Base-by-base conservation (phyloP, 306 rosid species). In the Prunus salicina region DNA sequence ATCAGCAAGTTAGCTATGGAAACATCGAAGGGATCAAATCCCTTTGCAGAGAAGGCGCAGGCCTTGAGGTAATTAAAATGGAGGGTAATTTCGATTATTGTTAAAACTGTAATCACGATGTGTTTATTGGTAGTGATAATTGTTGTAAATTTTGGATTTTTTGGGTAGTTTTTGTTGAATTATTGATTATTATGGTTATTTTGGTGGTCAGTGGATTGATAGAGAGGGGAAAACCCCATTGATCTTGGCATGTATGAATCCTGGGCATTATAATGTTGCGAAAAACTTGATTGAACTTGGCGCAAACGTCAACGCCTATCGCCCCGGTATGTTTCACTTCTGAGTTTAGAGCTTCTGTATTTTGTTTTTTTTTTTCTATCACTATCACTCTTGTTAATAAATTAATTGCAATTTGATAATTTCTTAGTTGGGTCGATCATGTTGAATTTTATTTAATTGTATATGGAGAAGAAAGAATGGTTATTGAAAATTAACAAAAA, bases 221-320 rank as follows among this genome's bases (percentile, higher is more conserved):
- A 88, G 71, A 84, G 98, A 96, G 27, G 91, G 81, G 32, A 88
- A 93, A 75, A 96, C 98, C 46, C 89, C 99, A 22, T 88, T 96
- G 86, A 96, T 93, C 47, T 88, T 86, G 77, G 98, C 98, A 51
- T 91, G 97, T 78, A 87, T 89, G 93, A 92, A 86, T 20, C 89
- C 88, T 14, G 93, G 89, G 81, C 90, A 86, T 46, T 76, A 72
- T 65, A 82, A 82, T 76, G 96, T 91, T 28, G 90, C 96, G 0
- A 91, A 84, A 80, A 86, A 87, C 76, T 81, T 96, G 93, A 84
- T 96, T 69, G 93, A 89, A 77, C 97, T 96, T 74, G 98, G 98
- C 24, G 98, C 99, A 80, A 91, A 96, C 76, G 84, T 96, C 78
- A 93, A 96, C 64, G 96, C 89, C 2, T 96, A 87, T 64, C 93